A percentile compares a stretch with the other conserved stretches of the same genome.
Evolutionary conservation across 345 rosid species (phyloP).

Genomic region (Viola odorata): DNA sequence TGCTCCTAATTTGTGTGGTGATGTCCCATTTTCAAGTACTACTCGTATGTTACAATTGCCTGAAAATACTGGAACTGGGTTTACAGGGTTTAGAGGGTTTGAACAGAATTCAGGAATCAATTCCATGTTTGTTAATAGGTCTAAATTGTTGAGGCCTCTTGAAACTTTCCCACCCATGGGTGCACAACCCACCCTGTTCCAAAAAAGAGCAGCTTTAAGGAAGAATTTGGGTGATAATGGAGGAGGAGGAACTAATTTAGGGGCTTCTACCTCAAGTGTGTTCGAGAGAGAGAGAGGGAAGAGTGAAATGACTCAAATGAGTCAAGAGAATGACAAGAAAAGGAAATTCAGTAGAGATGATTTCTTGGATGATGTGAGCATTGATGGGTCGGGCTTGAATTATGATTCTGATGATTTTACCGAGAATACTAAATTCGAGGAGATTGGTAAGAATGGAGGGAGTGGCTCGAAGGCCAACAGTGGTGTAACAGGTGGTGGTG

Average conservation of each 20-base stretch:
- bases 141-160: slow-evolving; percentile 48
- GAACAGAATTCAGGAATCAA: slow-evolving; percentile 32
- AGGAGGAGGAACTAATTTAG: slow-evolving; percentile 13
- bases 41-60: slow-evolving; percentile 29
- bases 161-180: slow-evolving; percentile 46
- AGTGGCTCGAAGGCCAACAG: slow-evolving; percentile 40
- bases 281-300: slow-evolving; percentile 38
- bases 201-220: slow-evolving; percentile 53
- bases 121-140: slow-evolving; percentile 37
- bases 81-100: slow-evolving; percentile 35
- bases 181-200: slow-evolving; percentile 55
- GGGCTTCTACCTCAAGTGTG: slow-evolving; percentile 18
- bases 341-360: slow-evolving; percentile 28
- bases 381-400: slow-evolving; percentile 46
- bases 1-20: slow-evolving; percentile 26
- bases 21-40: slow-evolving; percentile 24
- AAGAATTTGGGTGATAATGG: slow-evolving; percentile 38
- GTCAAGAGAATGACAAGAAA: slow-evolving; percentile 33
- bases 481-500: slow-evolving; percentile 29
- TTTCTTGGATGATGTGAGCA: slow-evolving; percentile 36
- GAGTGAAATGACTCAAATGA: slow-evolving; percentile 26
- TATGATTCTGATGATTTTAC: slow-evolving; percentile 53
- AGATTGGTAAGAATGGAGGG: slow-evolving; percentile 36
- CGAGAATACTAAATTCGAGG: slow-evolving; percentile 38
- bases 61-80: slow-evolving; percentile 24